These are phyloP conservation scores for Pyrenophora tritici-repentis DNA, from an alignment of 2,329 filamentous ascomycete genomes.

Conservation along the genomic window DNA sequence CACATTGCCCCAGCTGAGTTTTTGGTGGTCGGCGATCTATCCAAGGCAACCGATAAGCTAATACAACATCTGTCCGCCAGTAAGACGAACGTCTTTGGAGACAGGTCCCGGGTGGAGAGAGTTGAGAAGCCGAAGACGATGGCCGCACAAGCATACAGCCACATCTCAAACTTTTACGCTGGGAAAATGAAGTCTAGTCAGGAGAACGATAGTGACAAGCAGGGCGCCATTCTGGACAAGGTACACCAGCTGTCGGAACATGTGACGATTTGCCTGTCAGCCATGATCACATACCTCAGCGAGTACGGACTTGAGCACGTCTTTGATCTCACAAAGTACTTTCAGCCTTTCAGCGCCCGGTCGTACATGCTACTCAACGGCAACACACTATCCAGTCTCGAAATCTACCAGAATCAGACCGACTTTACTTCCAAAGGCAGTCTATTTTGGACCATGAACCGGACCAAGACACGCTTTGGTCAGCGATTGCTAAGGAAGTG, in stretches of 20 bases:
- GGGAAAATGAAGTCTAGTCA: constrained; percentile 69
- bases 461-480: constrained; percentile 87
- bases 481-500: constrained; percentile 88
- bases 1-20: constrained; percentile 97
- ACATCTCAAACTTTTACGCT: constrained; percentile 92
- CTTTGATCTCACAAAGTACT: constrained; percentile 95
- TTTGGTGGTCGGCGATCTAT: constrained; percentile 86
- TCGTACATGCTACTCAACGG: constrained; percentile 97
- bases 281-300: constrained; percentile 91
- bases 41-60: constrained; percentile 89
- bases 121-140: constrained; percentile 77
- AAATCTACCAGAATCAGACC: constrained; percentile 94
- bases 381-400: constrained; percentile 89
- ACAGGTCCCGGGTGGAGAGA: constrained; percentile 83
- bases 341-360: constrained; percentile 89
- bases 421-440: constrained; percentile 85
- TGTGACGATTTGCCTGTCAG: constrained; percentile 88
- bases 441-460: constrained; percentile 93
- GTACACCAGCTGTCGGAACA: constrained; percentile 83
- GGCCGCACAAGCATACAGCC: constrained; percentile 81
- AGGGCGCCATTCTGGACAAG: constrained; percentile 74
- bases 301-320: constrained; percentile 95
- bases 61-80: constrained; percentile 87
- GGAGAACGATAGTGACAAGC: constrained; percentile 40
- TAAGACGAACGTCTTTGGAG: constrained; percentile 88